Evolutionary conservation across 164 flowering plant species (phyloP), one percentile per base, ranked within the genome.

Genomic region (Nymphaea colorata): DNA sequence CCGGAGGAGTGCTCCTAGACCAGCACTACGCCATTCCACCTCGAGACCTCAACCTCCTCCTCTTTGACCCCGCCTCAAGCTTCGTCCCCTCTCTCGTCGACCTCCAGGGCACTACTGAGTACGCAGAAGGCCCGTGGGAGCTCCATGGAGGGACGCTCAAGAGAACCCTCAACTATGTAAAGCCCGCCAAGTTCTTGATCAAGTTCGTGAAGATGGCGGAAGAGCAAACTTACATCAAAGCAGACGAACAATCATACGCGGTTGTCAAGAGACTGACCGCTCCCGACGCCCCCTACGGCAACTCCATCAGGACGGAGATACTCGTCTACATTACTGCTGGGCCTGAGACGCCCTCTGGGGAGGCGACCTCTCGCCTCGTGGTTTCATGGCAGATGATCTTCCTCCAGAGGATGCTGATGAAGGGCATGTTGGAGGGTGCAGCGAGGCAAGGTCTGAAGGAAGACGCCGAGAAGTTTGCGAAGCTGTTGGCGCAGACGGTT

Each of bases 331-430:
- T 94, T 41, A 81, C 83, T 10, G 87, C 93, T 4, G 97, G 98
- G 61, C 91, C 97, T 45, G 96, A 89, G 77, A 76, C 88, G 66
- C 84, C 88, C 42, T 86, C 89, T 1, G 92, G 86, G 59, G 91
- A 89, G 64, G 83, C 81, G 74, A 78, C 86, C 73, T 86, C 96
- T 36, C 86, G 75, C 62, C 69, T 94, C 74, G 86, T 86, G 4
- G 68, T 94, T 64, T 94, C 98, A 3, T 91, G 98, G 98, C 80
- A 91, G 59, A 79, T 84, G 76, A 94, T 91, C 72, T 94, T 94
- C 73, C 65, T 86, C 59, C 98, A 94, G 77, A 91, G 85, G 76
- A 91, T 93, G 59, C 89, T 94, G 87, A 91, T 94, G 95, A 91
- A 85, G 76, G 83, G 97, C 61, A 86, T 91, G 95, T 87, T 94